A percentile compares a stretch with the other conserved stretches of the same genome.
phyloP scores from a whole-genome alignment of 2,329 filamentous ascomycete species.

The Shiraia sp. region DNA sequence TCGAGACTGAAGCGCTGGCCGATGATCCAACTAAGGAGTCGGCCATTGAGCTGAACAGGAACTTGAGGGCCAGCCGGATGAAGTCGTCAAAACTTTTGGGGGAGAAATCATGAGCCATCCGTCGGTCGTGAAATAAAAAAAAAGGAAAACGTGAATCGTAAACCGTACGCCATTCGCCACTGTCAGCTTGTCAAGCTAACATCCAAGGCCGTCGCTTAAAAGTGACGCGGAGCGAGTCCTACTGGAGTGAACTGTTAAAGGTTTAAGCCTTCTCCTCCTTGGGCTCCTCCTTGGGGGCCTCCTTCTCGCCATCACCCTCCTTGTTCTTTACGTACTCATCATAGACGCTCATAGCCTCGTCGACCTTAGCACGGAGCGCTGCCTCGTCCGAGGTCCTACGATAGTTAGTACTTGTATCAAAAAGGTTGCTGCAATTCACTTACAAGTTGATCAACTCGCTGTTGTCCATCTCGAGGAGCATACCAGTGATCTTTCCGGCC shows the following conservation, averaged over 20 bases:
- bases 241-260: conserved; percentile 34
- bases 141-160: conserved; percentile 20
- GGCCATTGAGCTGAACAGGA: conserved; percentile 17
- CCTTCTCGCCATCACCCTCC: conserved; percentile 46
- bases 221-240: conserved; percentile 33
- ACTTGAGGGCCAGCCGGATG: conserved; percentile 20
- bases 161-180: conserved; percentile 45
- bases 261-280: conserved; percentile 54
- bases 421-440: conserved; percentile 53
- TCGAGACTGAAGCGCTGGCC: conserved; percentile 17
- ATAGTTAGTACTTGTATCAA: conserved; percentile 31
- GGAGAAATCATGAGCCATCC: conserved; percentile 40
- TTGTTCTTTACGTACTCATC: conserved; percentile 98
- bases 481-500: conserved; percentile 98
- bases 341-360: conserved; percentile 95
- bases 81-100: conserved; percentile 42
- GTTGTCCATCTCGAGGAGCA: conserved; percentile 99
- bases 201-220: conserved; percentile 28
- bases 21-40: conserved; percentile 38
- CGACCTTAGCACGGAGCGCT: conserved; percentile 91
- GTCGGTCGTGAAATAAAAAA: conserved; percentile 23
- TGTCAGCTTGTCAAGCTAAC: conserved; percentile 33
- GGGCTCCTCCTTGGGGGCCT: conserved; percentile 46
- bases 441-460: conserved; percentile 90
- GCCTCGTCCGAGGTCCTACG: conserved; percentile 82